Evolutionary conservation across 345 rosid species (phyloP).

Genomic region (Populus davidiana): DNA sequence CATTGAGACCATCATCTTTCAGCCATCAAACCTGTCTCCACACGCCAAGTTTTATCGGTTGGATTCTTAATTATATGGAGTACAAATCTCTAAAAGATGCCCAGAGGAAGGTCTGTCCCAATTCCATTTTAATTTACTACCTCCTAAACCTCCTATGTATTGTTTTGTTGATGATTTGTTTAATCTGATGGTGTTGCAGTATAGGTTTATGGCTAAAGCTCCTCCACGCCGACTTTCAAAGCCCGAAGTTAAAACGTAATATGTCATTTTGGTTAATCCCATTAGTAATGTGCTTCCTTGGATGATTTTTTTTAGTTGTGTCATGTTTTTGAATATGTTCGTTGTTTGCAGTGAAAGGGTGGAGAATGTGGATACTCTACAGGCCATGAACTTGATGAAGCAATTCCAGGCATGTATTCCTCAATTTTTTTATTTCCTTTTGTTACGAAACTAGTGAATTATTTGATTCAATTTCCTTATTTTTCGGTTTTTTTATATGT

Average conservation of each 20-base stretch:
- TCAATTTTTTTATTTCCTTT: too few relatives aligned
- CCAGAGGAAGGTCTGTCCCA: constrained; percentile 45
- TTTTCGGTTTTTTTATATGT: neutral
- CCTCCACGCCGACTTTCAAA: constrained; percentile 52
- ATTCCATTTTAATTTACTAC: neutral
- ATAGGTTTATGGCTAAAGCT: constrained; percentile 69
- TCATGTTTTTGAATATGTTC: neutral
- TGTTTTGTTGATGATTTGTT: constrained; percentile 12
- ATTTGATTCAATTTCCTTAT: too few relatives aligned
- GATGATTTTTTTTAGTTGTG: constrained; percentile 4
- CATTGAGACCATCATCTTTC: too few relatives aligned
- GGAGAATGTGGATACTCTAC: constrained; percentile 20
- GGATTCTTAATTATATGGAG: constrained; percentile 8
- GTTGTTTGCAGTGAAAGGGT: constrained; percentile 52
- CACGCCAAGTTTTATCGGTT: neutral
- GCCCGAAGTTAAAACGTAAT: constrained; percentile 66
- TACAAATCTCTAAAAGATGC: constrained; percentile 17
- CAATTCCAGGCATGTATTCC: too few relatives aligned
- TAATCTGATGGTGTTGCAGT: constrained; percentile 33
- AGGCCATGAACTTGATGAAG: too few relatives aligned
- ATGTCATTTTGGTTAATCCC: neutral
- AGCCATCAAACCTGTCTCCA: too few relatives aligned
- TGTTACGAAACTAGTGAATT: too few relatives aligned
- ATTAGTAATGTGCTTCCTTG: neutral
- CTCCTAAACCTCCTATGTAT: neutral